Evolutionary conservation across 1,284 basidiomycete species (phyloP).

Genomic region (Ustanciosporium gigantosporum): DNA sequence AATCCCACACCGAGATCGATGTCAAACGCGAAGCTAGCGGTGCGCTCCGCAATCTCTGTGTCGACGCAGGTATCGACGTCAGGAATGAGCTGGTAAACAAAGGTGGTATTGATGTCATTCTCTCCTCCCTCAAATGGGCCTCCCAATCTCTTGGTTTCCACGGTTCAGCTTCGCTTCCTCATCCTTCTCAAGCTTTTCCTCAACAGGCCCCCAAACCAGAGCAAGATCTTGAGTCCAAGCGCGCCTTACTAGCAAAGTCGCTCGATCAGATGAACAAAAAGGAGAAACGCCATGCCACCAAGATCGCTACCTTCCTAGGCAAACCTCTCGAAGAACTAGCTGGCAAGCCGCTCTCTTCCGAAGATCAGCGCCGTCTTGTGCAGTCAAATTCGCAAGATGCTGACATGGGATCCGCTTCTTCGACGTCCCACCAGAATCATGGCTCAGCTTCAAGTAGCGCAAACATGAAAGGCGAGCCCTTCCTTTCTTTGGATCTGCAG

Average conservation of each 20-base stretch:
- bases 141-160: constrained; percentile 37
- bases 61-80: constrained; percentile 46
- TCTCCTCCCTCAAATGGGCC: constrained; percentile 44
- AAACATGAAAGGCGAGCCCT: constrained; percentile 12
- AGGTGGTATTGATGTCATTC: constrained; percentile 33
- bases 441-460: not conserved
- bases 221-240: constrained; percentile 32
- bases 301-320: constrained; percentile 37
- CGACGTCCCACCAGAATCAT: too few species aligned
- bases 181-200: constrained; percentile 14
- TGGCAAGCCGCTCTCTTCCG: constrained; percentile 18
- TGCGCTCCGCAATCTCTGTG: constrained; percentile 56
- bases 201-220: constrained; percentile 18
- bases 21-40: constrained; percentile 56
- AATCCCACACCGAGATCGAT: constrained; percentile 43
- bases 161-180: constrained; percentile 2
- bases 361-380: constrained; percentile 21
- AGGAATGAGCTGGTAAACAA: constrained; percentile 46
- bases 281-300: constrained; percentile 54
- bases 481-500: constrained; percentile 28
- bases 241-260: constrained; percentile 40
- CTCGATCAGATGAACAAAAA: constrained; percentile 59
- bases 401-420: not conserved
- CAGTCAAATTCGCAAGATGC: not conserved
- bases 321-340: constrained; percentile 24